Percentiles rank a stretch among this genome's conserved stretches.
These are phyloP conservation scores for Kregervanrija pseudodelftensis DNA, from an alignment of 805 yeast genomes.

Conservation along the genomic window DNA sequence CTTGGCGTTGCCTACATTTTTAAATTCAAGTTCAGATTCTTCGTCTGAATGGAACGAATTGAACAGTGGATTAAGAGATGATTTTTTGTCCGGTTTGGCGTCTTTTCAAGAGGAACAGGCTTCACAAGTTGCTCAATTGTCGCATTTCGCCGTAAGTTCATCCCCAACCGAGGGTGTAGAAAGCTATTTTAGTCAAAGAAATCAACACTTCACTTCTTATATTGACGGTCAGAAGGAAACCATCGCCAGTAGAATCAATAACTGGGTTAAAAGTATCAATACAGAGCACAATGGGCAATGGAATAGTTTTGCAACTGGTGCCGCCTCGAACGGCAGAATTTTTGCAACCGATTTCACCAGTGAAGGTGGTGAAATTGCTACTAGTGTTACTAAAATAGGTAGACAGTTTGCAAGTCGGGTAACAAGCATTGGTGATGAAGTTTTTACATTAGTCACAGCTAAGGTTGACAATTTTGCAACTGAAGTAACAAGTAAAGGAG, in stretches of 20 bases:
- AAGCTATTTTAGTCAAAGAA: slow-evolving; percentile 5
- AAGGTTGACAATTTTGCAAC: slow-evolving; percentile 1
- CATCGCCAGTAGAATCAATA: slow-evolving; percentile 2
- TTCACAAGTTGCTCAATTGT: not conserved
- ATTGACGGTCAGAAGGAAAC: slow-evolving; percentile 4
- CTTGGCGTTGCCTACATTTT: slow-evolving; percentile 3
- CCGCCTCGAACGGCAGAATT: not conserved
- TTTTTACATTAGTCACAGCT: not conserved
- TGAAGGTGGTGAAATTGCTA: not conserved
- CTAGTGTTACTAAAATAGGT: not conserved
- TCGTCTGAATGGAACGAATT: slow-evolving; percentile 3
- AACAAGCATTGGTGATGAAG: slow-evolving; percentile 2
- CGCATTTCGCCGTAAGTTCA: not conserved
- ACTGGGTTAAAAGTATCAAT: not conserved
- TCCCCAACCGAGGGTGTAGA: not conserved
- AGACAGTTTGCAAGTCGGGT: slow-evolving; percentile 4
- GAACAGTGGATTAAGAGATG: not conserved
- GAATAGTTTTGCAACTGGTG: not conserved
- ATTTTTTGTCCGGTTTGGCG: slow-evolving; percentile 1
- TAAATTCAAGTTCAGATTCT: not conserved
- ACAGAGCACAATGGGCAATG: too few species aligned
- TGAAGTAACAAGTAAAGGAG: not conserved
- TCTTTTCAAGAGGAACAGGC: slow-evolving; percentile 3
- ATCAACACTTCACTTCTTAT: not conserved
- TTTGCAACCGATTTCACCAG: not conserved